These are phyloP conservation scores for Panaeolus papilionaceus DNA, from an alignment of 768 basidiomycete genomes.

Conservation along the genomic window DNA sequence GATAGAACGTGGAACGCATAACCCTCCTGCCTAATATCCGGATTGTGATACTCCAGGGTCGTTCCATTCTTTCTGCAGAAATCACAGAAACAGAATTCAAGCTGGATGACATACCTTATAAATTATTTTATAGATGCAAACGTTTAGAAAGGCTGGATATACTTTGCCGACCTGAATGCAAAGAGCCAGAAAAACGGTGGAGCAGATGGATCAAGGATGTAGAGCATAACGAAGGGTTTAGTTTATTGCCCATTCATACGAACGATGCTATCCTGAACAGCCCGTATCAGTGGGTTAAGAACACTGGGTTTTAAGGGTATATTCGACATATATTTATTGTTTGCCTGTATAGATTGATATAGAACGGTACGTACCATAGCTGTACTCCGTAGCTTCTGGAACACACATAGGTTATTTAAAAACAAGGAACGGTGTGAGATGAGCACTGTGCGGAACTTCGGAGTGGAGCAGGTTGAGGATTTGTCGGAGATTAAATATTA, in stretches of 20 bases:
- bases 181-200: slow-evolving; percentile 1
- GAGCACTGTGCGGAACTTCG: background rate
- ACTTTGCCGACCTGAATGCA: background rate
- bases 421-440: background rate
- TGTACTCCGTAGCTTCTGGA: background rate
- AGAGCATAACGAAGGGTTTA: background rate
- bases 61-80: background rate
- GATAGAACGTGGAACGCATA: slow-evolving; percentile 5
- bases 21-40: background rate
- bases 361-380: background rate
- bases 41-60: slow-evolving; percentile 5
- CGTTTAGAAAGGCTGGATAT: slow-evolving; percentile 4
- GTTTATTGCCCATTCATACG: background rate
- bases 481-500: background rate
- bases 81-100: background rate
- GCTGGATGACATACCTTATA: background rate
- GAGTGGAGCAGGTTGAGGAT: background rate
- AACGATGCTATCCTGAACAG: background rate
- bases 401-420: background rate
- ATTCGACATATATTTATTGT: background rate
- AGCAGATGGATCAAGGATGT: background rate
- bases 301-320: background rate
- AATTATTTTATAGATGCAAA: background rate
- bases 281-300: background rate
- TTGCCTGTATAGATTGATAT: background rate